A percentile compares a stretch with the other conserved stretches of the same genome.
Evolutionary conservation across 2,329 filamentous ascomycete genomes (phyloP).

Genomic region (Colletotrichum limetticola): DNA sequence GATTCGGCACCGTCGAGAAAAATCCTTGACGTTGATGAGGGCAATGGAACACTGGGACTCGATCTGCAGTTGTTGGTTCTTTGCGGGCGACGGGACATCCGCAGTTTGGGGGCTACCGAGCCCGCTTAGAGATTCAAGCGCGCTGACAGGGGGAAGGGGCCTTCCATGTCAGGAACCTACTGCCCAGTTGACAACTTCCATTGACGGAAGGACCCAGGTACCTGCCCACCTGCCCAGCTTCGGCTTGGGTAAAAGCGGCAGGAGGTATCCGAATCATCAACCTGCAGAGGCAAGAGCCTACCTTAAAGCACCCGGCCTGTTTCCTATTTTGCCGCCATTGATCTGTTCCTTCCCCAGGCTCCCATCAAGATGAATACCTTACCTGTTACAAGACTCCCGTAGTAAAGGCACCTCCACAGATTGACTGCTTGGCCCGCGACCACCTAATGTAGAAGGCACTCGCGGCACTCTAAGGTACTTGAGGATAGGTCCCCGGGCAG

Average conservation of each 20-base stretch:
- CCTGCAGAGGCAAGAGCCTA: too few relatives aligned
- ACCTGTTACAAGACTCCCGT: background rate
- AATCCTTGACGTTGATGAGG: background rate
- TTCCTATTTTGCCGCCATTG: too few relatives aligned
- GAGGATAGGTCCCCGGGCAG: too few relatives aligned
- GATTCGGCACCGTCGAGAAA: constrained; percentile 5
- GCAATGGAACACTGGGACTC: background rate
- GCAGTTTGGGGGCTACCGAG: constrained; percentile 34
- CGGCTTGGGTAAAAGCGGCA: background rate
- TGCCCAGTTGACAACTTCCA: background rate
- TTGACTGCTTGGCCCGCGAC: background rate
- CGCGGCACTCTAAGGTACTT: too few relatives aligned
- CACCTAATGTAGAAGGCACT: too few relatives aligned
- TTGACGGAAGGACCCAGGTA: background rate
- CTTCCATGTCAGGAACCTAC: background rate
- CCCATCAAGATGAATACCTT: too few relatives aligned
- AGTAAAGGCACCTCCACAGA: background rate
- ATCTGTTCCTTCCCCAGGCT: too few relatives aligned
- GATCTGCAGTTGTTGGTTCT: constrained; percentile 2
- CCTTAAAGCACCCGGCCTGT: too few relatives aligned
- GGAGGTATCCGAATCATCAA: background rate
- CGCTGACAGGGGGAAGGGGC: constrained; percentile 7
- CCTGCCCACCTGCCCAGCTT: background rate
- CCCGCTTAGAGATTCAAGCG: constrained; percentile 24
- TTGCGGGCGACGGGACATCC: constrained; percentile 15